A percentile compares a stretch with the other conserved stretches of the same genome.
These are phyloP conservation scores for Sutorius australiensis DNA, from an alignment of 768 basidiomycete genomes.

Conservation along the genomic window DNA sequence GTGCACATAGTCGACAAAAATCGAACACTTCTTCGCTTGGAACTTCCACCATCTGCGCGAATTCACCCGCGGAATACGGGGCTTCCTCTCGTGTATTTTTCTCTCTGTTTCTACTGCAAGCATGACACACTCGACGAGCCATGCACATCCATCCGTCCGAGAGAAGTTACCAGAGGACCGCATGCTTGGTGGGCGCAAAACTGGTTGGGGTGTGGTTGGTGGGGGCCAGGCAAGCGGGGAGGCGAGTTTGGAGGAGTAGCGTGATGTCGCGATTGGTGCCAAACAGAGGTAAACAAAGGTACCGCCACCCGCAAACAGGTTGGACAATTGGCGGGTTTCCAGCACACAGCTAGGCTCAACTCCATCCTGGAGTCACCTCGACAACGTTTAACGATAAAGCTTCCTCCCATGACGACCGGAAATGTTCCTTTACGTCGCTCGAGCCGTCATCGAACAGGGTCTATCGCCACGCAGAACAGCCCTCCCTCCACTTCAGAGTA, in stretches of 20 bases:
- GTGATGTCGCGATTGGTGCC: constrained; percentile 12
- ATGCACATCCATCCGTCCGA: neutral
- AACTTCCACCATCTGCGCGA: constrained; percentile 30
- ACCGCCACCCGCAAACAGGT: constrained; percentile 33
- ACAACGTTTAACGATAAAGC: constrained; percentile 20
- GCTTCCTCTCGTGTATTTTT: constrained; percentile 1
- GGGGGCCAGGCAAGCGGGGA: constrained; percentile 24
- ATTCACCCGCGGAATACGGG: constrained; percentile 6
- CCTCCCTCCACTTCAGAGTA: constrained; percentile 31
- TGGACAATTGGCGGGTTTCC: constrained; percentile 15
- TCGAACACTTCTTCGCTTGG: constrained; percentile 30
- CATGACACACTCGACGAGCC: neutral
- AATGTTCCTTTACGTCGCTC: constrained; percentile 25
- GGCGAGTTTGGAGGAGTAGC: constrained; percentile 24
- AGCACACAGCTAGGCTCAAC: constrained; percentile 14
- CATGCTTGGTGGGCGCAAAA: neutral
- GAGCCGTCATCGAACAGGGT: constrained; percentile 18
- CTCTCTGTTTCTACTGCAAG: constrained; percentile 7
- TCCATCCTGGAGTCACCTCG: constrained; percentile 21
- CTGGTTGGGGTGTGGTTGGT: constrained; percentile 10
- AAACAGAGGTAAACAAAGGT: constrained; percentile 27
- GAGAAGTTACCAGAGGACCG: neutral
- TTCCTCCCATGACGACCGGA: constrained; percentile 18
- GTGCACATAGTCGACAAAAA: constrained; percentile 22
- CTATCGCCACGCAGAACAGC: constrained; percentile 22